Base-by-base conservation (phyloP, 225 moss, liverwort and hornwort genomes). In the Anthoceros angustus region DNA sequence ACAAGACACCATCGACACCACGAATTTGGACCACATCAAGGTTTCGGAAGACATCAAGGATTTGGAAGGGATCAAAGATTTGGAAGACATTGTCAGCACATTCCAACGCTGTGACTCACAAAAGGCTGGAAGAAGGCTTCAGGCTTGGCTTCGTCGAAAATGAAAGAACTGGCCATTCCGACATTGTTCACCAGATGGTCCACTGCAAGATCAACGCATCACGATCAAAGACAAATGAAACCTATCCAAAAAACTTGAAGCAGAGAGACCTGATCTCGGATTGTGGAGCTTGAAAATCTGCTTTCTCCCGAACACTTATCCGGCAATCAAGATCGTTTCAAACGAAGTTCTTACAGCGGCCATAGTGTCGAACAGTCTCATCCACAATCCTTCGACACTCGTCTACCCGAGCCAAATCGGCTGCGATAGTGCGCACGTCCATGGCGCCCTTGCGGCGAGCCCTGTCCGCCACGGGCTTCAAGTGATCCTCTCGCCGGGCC, bases 171-270 rank as follows among this genome's bases (percentile, higher is more conserved):
- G 12, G 78, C 77, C 0, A 69, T 63, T 40, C 80, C 80, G 2
- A 73, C 83, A n/a, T 83, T 83, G 43, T 77, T 75, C 42, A 83
- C 71, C 43, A 83, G 25, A 26, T 83, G 83, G 66, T 83, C 79
- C 77, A 83, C 77, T 83, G 73, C 72, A 73, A 39, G 25, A 18
- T n/a, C 50, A 32, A 25, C 20, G 72, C 42, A 43, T 23, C 26
- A 50, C 38, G 26, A 25, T 39, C 32, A 38, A 20, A 38, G 2
- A 39, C 5, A 38, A 20, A 7, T 63, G 16, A 11, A 1, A 32
- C 32, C 32, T 32, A 32, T 32, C 32, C 32, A 32, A 32, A 24
- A 18, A 61, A 23, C 68, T 21, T 12, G 5, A 20, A 68, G n/a
- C n/a, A n/a, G n/a, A n/a, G n/a, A n/a, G n/a, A n/a, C n/a, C n/a